These are phyloP conservation scores for Schizophyllum commune DNA, from an alignment of 1,284 basidiomycete species.

Conservation along the genomic window DNA sequence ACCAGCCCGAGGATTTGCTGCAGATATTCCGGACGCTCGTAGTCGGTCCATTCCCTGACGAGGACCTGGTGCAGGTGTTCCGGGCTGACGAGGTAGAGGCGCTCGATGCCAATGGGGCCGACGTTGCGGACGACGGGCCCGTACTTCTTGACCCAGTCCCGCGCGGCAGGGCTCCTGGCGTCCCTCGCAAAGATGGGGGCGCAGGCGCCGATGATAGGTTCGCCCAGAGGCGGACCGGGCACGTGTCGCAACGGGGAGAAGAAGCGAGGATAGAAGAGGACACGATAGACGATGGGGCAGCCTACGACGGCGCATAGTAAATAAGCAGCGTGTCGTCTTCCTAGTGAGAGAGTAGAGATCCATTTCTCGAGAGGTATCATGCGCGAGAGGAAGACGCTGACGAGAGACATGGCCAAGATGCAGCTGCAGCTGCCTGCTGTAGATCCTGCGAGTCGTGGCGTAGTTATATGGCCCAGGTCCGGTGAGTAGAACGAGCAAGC, in stretches of 20 bases:
- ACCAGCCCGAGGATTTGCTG: conserved; percentile 32
- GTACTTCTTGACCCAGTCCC: conserved; percentile 37
- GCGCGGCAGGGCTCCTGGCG: conserved; percentile 37
- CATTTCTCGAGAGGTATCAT: not conserved
- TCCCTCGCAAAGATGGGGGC: conserved; percentile 25
- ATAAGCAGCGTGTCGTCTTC: not conserved
- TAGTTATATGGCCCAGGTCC: not conserved
- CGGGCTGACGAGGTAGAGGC: conserved; percentile 34
- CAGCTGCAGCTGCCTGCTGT: not conserved
- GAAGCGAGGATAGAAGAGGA: conserved; percentile 31
- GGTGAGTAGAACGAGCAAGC: not conserved
- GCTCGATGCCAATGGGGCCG: conserved; percentile 38
- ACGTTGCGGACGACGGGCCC: conserved; percentile 35
- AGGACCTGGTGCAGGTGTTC: conserved; percentile 36
- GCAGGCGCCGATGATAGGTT: conserved; percentile 30
- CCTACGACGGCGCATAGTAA: not conserved
- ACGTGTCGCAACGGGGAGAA: conserved; percentile 24
- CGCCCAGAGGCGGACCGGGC: conserved; percentile 35
- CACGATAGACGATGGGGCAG: conserved; percentile 17
- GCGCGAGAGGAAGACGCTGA: not conserved
- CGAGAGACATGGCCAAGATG: not conserved
- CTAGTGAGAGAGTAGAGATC: not conserved
- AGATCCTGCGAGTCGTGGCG: not conserved
- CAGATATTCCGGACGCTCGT: conserved; percentile 39
- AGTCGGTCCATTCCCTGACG: conserved; percentile 36